A percentile compares a stretch with the other conserved stretches of the same genome.
Evolutionary conservation across 2,329 filamentous ascomycete species (phyloP).

Genomic region (Dactylellina cionopaga): DNA sequence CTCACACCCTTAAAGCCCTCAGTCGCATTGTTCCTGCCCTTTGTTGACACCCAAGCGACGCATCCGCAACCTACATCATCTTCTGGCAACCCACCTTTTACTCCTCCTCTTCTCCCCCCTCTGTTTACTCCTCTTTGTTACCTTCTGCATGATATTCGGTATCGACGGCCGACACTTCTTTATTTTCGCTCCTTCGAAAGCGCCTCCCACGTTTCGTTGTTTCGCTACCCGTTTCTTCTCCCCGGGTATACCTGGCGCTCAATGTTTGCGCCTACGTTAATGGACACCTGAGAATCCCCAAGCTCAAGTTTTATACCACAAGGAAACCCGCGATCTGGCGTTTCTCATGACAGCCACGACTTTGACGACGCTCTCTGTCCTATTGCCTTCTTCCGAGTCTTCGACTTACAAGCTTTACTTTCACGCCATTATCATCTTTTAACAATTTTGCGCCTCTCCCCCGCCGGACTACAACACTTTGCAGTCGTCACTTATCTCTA

Average conservation of each 20-base stretch:
- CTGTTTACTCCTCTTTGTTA: conserved; percentile 13
- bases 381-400: not conserved
- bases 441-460: not conserved
- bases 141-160: not conserved
- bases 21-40: conserved; percentile 14
- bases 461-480: too few relatives aligned
- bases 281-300: not conserved
- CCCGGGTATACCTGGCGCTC: not conserved
- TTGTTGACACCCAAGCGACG: conserved; percentile 17
- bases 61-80: not conserved
- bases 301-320: conserved; percentile 11
- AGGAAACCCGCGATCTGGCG: not conserved
- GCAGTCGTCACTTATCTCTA: not conserved
- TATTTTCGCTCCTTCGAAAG: not conserved
- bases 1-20: conserved; percentile 3
- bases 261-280: conserved; percentile 20
- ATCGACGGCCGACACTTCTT: not conserved
- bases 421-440: not conserved
- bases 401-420: not conserved
- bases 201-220: conserved; percentile 6
- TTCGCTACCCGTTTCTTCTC: not conserved
- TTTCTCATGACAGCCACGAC: conserved; percentile 3
- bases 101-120: not conserved
- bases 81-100: not conserved
- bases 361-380: not conserved